Conservation (phyloP, 2,329 filamentous ascomycete species). For the Atkinsonella texensis region DNA sequence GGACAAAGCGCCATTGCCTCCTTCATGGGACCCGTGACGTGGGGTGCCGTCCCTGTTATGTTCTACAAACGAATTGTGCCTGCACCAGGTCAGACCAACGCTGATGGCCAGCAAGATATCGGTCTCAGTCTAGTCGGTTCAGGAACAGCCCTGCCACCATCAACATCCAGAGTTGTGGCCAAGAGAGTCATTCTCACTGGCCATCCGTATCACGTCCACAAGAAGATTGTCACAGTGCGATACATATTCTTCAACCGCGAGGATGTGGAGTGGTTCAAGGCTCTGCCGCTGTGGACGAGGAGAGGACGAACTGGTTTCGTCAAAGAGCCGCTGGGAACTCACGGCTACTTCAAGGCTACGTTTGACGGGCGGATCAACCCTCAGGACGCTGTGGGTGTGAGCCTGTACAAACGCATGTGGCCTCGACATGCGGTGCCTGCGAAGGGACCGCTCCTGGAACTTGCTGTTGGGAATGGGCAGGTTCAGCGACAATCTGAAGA, state of each 20-base stretch:
- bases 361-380: constrained; percentile 96
- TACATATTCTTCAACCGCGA: constrained; percentile 99
- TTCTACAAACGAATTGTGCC: constrained; percentile 59
- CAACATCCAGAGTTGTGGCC: constrained; percentile 67
- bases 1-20: constrained; percentile 81
- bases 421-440: constrained; percentile 53
- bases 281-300: constrained; percentile 86
- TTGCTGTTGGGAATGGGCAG: constrained; percentile 10
- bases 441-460: constrained; percentile 29
- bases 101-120: constrained; percentile 31
- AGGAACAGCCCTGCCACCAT: constrained; percentile 74
- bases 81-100: constrained; percentile 29
- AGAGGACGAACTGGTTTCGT: constrained; percentile 79
- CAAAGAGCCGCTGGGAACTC: constrained; percentile 89
- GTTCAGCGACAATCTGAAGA: constrained; percentile 16
- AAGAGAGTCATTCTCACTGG: constrained; percentile 92
- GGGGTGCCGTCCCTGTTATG: constrained; percentile 81
- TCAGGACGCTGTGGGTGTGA: constrained; percentile 85
- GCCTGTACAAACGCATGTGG: constrained; percentile 76
- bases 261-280: constrained; percentile 97
- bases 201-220: constrained; percentile 98
- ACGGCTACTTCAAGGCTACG: constrained; percentile 99
- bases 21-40: constrained; percentile 82
- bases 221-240: constrained; percentile 87
- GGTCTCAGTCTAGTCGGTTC: constrained; percentile 67